Evolutionary conservation across 768 basidiomycete species (phyloP).

Genomic region (Pleurotus eryngii): DNA sequence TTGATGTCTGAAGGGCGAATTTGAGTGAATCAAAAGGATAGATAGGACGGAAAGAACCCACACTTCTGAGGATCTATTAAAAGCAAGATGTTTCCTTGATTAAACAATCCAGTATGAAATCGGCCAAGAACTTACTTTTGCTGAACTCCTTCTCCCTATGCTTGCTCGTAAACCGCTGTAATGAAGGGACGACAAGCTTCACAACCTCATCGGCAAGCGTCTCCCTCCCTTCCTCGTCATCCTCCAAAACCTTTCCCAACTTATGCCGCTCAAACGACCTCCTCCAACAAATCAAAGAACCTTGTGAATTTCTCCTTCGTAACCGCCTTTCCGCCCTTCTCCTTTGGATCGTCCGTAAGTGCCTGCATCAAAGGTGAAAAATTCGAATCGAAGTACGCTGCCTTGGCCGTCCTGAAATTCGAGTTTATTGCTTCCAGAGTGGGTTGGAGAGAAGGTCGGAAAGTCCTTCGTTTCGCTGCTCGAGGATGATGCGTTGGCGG

Average conservation of each 20-base stretch:
- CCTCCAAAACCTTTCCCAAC: slow-evolving; percentile 65
- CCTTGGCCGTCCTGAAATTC: slow-evolving; percentile 77
- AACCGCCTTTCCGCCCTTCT: slow-evolving; percentile 52
- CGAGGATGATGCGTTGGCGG: slow-evolving; percentile 52
- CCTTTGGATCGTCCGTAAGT: slow-evolving; percentile 61
- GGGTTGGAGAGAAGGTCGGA: slow-evolving; percentile 53
- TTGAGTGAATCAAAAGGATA: not conserved
- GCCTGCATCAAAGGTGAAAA: slow-evolving; percentile 75
- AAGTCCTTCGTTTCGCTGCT: slow-evolving; percentile 45
- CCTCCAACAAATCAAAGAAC: slow-evolving; percentile 80
- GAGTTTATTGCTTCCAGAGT: slow-evolving; percentile 63
- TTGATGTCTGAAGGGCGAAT: not conserved
- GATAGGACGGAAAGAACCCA: slow-evolving; percentile 27
- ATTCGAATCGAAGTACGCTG: slow-evolving; percentile 81
- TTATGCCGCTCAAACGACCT: slow-evolving; percentile 72
- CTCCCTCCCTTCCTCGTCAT: slow-evolving; percentile 58
- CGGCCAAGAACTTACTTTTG: slow-evolving; percentile 53
- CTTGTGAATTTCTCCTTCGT: slow-evolving; percentile 81
- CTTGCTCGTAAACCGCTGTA: slow-evolving; percentile 73
- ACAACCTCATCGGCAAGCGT: slow-evolving; percentile 70
- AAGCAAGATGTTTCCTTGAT: not conserved
- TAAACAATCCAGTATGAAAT: not conserved
- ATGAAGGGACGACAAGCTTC: slow-evolving; percentile 70
- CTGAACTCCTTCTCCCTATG: slow-evolving; percentile 81
- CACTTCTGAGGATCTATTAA: slow-evolving; percentile 67